phyloP scores from a whole-genome alignment of 1,139 yeast genomes.

The Yamadazyma mexicana region DNA sequence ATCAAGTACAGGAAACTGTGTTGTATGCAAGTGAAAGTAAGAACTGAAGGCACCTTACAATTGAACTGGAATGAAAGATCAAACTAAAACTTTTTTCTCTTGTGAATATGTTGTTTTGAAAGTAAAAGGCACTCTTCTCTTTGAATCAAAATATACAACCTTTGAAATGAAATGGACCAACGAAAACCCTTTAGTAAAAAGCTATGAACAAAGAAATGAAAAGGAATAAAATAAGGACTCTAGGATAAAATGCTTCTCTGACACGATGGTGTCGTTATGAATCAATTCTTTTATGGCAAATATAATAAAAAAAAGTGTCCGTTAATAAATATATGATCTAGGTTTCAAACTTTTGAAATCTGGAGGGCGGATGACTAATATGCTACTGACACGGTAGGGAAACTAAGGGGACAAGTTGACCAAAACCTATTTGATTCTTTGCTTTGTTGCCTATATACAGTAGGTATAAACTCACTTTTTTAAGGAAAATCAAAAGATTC shows the following conservation, averaged over 20 bases:
- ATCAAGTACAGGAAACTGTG: too few species aligned
- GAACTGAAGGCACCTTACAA: too few species aligned
- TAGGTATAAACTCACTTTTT: neutral
- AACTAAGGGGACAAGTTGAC: neutral
- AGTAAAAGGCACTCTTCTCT: neutral
- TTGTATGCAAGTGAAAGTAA: too few species aligned
- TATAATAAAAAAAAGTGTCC: neutral
- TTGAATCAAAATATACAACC: neutral
- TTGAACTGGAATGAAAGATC: neutral
- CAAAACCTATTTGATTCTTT: neutral
- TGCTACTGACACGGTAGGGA: too few species aligned
- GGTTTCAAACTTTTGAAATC: neutral
- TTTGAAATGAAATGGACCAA: constrained; percentile 3
- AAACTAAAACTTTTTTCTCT: neutral
- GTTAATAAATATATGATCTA: neutral
- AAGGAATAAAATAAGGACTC: neutral
- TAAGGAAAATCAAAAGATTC: neutral
- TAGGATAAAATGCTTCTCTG: neutral
- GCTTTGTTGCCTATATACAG: constrained; percentile 3
- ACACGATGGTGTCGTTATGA: neutral
- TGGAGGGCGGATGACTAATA: neutral
- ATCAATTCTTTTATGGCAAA: too few species aligned
- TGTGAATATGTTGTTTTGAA: neutral
- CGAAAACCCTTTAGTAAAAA: constrained; percentile 5
- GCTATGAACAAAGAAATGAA: constrained; percentile 11